Evolutionary conservation across 345 rosid species (phyloP).

Genomic region (Pelargonium nanum): DNA sequence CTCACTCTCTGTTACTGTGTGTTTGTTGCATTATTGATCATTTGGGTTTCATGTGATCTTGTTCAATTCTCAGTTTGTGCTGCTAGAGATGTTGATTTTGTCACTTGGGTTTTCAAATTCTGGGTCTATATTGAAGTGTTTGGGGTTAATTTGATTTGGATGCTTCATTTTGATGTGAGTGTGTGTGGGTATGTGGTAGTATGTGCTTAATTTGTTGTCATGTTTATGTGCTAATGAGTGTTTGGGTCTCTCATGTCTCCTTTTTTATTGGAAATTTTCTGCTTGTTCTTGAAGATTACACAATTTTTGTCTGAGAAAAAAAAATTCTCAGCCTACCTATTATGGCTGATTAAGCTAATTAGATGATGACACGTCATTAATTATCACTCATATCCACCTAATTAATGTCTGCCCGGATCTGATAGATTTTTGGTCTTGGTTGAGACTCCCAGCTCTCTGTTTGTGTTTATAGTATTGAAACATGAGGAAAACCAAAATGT

Average conservation of each 20-base stretch:
- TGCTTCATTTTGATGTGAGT: background rate
- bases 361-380: no score
- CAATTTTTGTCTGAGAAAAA: no score
- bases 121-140: background rate
- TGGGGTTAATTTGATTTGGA: background rate
- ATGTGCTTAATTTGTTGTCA: no score
- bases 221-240: background rate
- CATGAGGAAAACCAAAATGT: background rate
- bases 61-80: background rate
- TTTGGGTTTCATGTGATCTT: background rate
- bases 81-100: background rate
- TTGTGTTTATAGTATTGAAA: background rate
- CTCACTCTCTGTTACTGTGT: background rate
- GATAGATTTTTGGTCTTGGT: no score
- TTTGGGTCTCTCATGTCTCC: background rate
- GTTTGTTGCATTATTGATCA: background rate
- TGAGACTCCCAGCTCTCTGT: no score
- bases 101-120: background rate
- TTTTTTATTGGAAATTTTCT: background rate
- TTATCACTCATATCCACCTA: no score
- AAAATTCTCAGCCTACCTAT: no score
- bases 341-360: no score
- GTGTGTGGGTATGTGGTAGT: no score
- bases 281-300: background rate
- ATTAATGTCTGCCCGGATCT: no score